Evolutionary conservation across 1,139 yeast genomes (phyloP).

Genomic region (Protomyces lactucae-debilis): DNA sequence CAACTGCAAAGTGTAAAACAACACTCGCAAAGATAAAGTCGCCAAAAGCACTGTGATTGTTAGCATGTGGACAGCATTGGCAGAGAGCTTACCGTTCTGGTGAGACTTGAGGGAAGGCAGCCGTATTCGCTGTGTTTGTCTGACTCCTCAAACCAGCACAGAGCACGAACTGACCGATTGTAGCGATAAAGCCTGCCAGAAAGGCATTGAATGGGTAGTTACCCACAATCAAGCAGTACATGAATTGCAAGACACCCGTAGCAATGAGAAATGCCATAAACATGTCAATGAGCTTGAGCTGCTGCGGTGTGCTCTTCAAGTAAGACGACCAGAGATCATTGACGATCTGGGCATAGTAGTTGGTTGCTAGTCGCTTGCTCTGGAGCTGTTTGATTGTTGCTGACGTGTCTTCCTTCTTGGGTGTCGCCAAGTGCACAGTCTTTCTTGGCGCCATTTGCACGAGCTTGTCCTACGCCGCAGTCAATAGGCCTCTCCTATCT

Average conservation of each 20-base stretch:
- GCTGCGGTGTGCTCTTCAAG: slow-evolving; percentile 29
- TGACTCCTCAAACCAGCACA: slow-evolving; percentile 69
- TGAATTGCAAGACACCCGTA: slow-evolving; percentile 72
- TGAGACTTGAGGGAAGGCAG: slow-evolving; percentile 51
- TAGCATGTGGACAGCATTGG: neutral
- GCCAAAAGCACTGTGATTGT: slow-evolving; percentile 60
- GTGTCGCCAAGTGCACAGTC: neutral
- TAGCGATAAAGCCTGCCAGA: slow-evolving; percentile 82
- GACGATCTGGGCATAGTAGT: slow-evolving; percentile 1
- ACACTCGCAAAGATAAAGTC: slow-evolving; percentile 85
- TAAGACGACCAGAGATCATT: slow-evolving; percentile 18
- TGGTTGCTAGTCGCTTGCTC: neutral
- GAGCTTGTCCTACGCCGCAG: neutral
- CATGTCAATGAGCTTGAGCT: slow-evolving; percentile 59
- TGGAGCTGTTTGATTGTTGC: neutral
- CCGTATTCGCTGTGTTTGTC: slow-evolving; percentile 44
- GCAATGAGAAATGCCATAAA: slow-evolving; percentile 70
- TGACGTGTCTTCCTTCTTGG: neutral
- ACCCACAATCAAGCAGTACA: slow-evolving; percentile 70
- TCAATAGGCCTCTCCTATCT: no score
- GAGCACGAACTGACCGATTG: slow-evolving; percentile 94
- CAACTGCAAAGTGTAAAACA: slow-evolving; percentile 79
- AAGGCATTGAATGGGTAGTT: slow-evolving; percentile 95
- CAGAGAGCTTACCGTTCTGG: slow-evolving; percentile 49
- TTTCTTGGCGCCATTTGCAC: neutral